A percentile compares a stretch with the other conserved stretches of the same genome.
These are phyloP conservation scores for Rickenella mellea DNA, from an alignment of 768 basidiomycete genomes.

Conservation along the genomic window DNA sequence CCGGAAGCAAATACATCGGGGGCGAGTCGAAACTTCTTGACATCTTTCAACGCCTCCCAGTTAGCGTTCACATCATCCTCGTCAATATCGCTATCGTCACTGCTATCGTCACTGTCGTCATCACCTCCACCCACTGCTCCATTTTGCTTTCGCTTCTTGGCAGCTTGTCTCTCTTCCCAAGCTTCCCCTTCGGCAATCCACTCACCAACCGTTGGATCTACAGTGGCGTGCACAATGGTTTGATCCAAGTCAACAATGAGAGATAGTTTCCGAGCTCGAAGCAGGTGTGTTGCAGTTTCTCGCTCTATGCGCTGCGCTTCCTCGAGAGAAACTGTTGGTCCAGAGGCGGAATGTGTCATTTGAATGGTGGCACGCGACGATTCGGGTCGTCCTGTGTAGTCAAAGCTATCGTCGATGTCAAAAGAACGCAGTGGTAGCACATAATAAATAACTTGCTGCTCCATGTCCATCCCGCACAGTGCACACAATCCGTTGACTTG, in stretches of 20 bases:
- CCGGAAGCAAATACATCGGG: conserved; percentile 60
- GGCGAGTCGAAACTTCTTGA: conserved; percentile 78
- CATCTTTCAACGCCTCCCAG: conserved; percentile 85
- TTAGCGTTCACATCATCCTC: conserved; percentile 81
- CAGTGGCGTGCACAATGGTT: conserved; percentile 96
- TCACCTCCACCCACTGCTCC: conserved; percentile 18
- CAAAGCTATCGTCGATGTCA: conserved; percentile 38
- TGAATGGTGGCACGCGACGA: conserved; percentile 80
- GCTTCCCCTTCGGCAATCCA: conserved; percentile 85
- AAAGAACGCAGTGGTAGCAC: conserved; percentile 9
- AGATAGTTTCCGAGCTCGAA: conserved; percentile 69
- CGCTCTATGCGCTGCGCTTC: conserved; percentile 87
- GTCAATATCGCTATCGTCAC: conserved; percentile 18
- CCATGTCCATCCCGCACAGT: conserved; percentile 93
- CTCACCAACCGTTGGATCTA: conserved; percentile 96
- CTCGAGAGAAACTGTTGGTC: conserved; percentile 84
- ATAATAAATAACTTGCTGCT: conserved; percentile 44
- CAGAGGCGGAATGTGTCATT: conserved; percentile 89
- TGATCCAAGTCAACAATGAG: conserved; percentile 99
- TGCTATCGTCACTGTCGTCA: conserved; percentile 28
- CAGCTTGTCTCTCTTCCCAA: conserved; percentile 57
- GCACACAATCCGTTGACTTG: conserved; percentile 90
- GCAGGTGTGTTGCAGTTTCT: conserved; percentile 71
- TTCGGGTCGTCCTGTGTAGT: conserved; percentile 85
- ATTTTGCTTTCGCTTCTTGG: conserved; percentile 17